These are phyloP conservation scores for Melanopsichium pennsylvanicum DNA, from an alignment of 1,284 basidiomycete species.

Conservation along the genomic window DNA sequence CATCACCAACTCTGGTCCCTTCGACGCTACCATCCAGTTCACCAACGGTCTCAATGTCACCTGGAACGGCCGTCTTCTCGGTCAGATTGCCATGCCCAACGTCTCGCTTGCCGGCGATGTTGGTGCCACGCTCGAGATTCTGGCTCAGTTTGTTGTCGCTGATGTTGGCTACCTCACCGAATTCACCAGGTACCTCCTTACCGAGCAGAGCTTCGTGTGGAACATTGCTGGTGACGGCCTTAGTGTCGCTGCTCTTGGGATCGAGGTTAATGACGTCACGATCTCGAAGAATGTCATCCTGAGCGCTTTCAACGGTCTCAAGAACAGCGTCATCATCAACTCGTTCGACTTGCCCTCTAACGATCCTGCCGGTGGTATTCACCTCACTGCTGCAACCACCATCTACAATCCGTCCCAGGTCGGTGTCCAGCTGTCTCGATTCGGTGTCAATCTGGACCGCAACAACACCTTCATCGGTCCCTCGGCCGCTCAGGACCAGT, in stretches of 20 bases:
- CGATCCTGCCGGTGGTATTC: conserved; percentile 79
- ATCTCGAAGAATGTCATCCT: conserved; percentile 74
- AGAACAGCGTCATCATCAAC: conserved; percentile 74
- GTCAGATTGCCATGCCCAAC: conserved; percentile 74
- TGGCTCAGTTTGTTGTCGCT: conserved; percentile 73
- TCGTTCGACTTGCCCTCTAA: conserved; percentile 78
- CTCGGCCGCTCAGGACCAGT: conserved; percentile 69
- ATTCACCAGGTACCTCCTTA: conserved; percentile 76
- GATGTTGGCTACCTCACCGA: conserved; percentile 73
- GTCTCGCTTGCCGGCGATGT: conserved; percentile 69
- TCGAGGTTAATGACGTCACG: conserved; percentile 71
- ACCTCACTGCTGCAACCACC: conserved; percentile 74
- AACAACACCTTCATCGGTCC: conserved; percentile 73
- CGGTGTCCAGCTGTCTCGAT: conserved; percentile 74
- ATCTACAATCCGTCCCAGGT: conserved; percentile 79
- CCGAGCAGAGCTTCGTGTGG: conserved; percentile 77
- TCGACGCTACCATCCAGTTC: conserved; percentile 77
- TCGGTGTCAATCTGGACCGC: conserved; percentile 74
- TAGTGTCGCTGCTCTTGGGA: conserved; percentile 69
- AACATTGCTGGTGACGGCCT: conserved; percentile 76
- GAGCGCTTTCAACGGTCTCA: conserved; percentile 77
- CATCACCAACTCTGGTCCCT: conserved; percentile 79
- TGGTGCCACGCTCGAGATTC: conserved; percentile 73
- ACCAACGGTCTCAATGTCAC: conserved; percentile 73
- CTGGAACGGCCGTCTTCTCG: conserved; percentile 74